phyloP scores from a whole-genome alignment of 345 rosid genomes.

The Theobroma cacao region DNA sequence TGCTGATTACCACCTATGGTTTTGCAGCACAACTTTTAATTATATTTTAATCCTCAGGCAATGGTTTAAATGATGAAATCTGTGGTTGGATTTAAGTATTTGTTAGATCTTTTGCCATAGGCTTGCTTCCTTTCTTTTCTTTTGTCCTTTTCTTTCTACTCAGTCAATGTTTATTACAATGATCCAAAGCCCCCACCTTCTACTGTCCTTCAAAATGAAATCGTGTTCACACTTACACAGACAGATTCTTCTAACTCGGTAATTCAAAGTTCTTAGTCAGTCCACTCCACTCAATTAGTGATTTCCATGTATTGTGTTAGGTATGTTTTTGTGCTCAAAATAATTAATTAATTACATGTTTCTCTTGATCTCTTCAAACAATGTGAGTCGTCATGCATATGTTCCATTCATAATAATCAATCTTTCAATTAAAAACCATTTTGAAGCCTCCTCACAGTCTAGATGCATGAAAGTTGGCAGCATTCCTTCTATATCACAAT shows the following conservation, averaged over 20 bases:
- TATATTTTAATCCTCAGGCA: background rate
- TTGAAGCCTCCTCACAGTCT: background rate
- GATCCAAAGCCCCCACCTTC: background rate
- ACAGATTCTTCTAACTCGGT: too few relatives aligned
- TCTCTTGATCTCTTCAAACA: too few relatives aligned
- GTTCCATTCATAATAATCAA: background rate
- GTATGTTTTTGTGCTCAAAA: background rate
- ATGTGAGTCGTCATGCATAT: too few relatives aligned
- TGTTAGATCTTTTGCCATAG: background rate
- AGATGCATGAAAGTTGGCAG: background rate
- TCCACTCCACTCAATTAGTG: background rate
- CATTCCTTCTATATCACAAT: background rate
- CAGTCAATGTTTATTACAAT: background rate
- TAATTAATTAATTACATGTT: background rate
- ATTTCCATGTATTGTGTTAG: constrained; percentile 2
- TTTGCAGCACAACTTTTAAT: background rate
- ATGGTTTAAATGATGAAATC: constrained; percentile 6
- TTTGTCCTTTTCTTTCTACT: background rate
- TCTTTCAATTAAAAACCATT: too few relatives aligned
- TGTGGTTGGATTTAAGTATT: background rate
- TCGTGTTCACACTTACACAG: background rate
- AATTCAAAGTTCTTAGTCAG: background rate
- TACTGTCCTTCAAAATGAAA: background rate
- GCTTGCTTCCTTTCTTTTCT: background rate
- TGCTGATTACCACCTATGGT: background rate